Percentiles rank a stretch among this genome's conserved stretches.
Conservation (phyloP, 176 grass and related monocot genomes). For the Rhynchospora tenuis region DNA sequence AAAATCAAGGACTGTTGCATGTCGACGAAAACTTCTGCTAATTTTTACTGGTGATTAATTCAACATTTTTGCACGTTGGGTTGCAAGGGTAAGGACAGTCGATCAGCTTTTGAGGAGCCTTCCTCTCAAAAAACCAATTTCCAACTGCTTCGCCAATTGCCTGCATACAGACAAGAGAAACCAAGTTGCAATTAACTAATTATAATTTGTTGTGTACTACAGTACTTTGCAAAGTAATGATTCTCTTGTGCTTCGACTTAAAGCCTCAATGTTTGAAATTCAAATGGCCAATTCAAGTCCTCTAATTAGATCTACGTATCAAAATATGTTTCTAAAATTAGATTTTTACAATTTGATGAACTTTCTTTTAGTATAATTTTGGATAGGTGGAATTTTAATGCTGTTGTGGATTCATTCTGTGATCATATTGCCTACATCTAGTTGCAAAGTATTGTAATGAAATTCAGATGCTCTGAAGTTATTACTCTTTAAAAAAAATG, state of each 20-base stretch:
- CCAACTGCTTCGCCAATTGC: constrained; percentile 72
- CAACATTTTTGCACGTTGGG: constrained; percentile 58
- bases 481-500: neutral
- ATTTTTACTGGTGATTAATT: constrained; percentile 24
- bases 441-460: too few species aligned
- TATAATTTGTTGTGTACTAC: neutral
- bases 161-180: constrained; percentile 31
- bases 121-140: constrained; percentile 61
- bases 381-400: too few species aligned
- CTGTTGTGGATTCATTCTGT: too few species aligned
- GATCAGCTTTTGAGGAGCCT: constrained; percentile 24
- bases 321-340: too few species aligned
- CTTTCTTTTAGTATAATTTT: too few species aligned
- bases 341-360: too few species aligned
- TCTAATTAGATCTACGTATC: too few species aligned
- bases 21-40: neutral
- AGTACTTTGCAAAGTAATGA: neutral
- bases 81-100: constrained; percentile 86
- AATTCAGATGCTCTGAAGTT: neutral
- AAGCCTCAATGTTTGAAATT: neutral
- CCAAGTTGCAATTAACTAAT: neutral
- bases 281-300: neutral
- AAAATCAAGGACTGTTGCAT: neutral
- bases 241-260: neutral
- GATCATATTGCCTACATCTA: too few species aligned